phyloP scores from a whole-genome alignment of 306 rosid species.

The Castanospermum australe region DNA sequence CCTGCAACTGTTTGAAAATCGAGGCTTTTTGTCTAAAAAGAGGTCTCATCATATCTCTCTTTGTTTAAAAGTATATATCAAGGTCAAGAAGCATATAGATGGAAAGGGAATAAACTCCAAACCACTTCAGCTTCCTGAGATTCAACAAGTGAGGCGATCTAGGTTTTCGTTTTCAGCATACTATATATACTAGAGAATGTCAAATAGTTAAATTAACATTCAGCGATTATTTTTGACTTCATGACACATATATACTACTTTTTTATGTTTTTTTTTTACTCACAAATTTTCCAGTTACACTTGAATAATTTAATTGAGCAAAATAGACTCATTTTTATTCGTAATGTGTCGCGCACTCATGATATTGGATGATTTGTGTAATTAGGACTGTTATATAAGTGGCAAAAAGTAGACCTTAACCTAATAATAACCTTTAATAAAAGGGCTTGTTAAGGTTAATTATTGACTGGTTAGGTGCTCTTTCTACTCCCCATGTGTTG shows the following conservation, averaged over 20 bases:
- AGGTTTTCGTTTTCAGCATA: neutral
- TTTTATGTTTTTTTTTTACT: too few species aligned
- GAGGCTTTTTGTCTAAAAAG: neutral
- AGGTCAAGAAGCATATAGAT: too few species aligned
- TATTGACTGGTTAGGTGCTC: neutral
- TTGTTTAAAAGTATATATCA: neutral
- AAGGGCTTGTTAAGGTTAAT: neutral
- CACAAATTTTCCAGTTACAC: too few species aligned
- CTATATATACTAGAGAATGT: neutral
- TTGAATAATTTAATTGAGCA: too few species aligned
- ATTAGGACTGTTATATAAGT: too few species aligned
- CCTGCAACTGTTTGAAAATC: neutral
- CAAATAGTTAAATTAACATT: neutral
- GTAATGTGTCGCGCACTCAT: neutral
- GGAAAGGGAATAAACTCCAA: too few species aligned
- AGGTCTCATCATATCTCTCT: too few species aligned
- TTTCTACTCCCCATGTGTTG: neutral
- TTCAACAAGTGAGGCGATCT: neutral
- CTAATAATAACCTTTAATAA: too few species aligned
- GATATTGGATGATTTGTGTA: neutral
- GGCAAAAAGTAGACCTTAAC: neutral
- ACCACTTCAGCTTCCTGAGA: too few species aligned
- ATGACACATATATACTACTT: too few species aligned
- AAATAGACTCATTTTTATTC: too few species aligned
- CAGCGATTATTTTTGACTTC: too few species aligned